Conservation (phyloP, 768 basidiomycete species). For the Cubamyces sp. region DNA sequence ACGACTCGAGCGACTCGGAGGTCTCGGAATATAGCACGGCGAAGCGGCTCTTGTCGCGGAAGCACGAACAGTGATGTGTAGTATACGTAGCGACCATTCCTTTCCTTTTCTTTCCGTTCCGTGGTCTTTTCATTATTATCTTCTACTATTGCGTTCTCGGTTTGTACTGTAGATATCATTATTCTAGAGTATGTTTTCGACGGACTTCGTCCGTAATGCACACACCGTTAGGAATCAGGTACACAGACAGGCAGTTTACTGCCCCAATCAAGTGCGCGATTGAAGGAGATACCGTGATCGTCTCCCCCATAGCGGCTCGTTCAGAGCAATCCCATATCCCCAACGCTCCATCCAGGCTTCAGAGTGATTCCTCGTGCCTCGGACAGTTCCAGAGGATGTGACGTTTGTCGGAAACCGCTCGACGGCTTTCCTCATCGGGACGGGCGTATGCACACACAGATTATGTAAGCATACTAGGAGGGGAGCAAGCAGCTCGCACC, state of each 20-base stretch:
- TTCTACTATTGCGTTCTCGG: background rate
- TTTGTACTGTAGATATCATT: conserved; percentile 13
- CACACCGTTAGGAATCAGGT: too few species aligned
- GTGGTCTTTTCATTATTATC: background rate
- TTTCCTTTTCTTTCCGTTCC: background rate
- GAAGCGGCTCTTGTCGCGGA: conserved; percentile 54
- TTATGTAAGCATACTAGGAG: conserved; percentile 16
- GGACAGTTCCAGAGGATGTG: too few species aligned
- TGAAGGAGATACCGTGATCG: background rate
- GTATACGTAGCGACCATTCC: background rate
- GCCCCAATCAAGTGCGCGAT: background rate
- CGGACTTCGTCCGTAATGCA: background rate
- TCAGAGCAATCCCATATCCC: too few species aligned
- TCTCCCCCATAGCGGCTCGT: too few species aligned
- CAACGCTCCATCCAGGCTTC: too few species aligned
- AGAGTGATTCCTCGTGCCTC: too few species aligned
- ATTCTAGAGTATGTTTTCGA: conserved; percentile 9
- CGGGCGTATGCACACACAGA: background rate
- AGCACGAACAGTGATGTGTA: conserved; percentile 14
- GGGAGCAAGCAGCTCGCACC: too few species aligned
- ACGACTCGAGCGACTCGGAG: conserved; percentile 57
- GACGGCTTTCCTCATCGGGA: too few species aligned
- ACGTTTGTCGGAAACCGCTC: too few species aligned
- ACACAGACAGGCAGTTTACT: too few species aligned
- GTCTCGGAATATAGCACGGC: conserved; percentile 69